These are phyloP conservation scores for Hyphopichia khmerensis DNA, from an alignment of 1,139 yeast species.

Conservation along the genomic window DNA sequence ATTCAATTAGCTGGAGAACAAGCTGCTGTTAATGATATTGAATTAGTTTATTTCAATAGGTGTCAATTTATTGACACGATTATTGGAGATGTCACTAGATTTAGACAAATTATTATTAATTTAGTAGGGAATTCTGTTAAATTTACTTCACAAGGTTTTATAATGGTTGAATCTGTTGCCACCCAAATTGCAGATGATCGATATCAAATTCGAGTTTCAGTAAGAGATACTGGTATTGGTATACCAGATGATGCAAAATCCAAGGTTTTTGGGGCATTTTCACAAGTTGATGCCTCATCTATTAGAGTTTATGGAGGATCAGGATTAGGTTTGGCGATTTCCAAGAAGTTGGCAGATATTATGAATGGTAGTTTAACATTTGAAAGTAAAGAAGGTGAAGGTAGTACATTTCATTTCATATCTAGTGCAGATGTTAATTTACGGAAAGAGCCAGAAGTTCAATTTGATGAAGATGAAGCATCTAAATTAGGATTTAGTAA, in stretches of 20 bases:
- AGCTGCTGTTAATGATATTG: constrained; percentile 46
- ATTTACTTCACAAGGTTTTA: constrained; percentile 50
- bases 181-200: constrained; percentile 28
- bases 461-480: constrained; percentile 14
- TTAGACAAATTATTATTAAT: constrained; percentile 55
- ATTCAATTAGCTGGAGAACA: constrained; percentile 54
- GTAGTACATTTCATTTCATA: constrained; percentile 51
- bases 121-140: constrained; percentile 59
- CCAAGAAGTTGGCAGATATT: constrained; percentile 54
- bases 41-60: constrained; percentile 47
- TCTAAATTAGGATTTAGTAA: constrained; percentile 9
- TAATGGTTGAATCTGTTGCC: constrained; percentile 40
- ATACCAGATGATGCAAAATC: constrained; percentile 48
- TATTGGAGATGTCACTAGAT: constrained; percentile 51
- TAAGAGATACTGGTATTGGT: constrained; percentile 63
- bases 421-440: constrained; percentile 26
- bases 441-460: constrained; percentile 14
- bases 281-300: constrained; percentile 62
- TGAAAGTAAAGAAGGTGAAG: constrained; percentile 51
- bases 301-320: constrained; percentile 59
- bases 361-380: constrained; percentile 59
- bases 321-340: constrained; percentile 60
- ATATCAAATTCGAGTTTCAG: constrained; percentile 42
- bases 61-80: constrained; percentile 44
- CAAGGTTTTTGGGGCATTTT: constrained; percentile 58